Conservation (phyloP, 2,329 filamentous ascomycete genomes). For the Colletotrichum nymphaeae region DNA sequence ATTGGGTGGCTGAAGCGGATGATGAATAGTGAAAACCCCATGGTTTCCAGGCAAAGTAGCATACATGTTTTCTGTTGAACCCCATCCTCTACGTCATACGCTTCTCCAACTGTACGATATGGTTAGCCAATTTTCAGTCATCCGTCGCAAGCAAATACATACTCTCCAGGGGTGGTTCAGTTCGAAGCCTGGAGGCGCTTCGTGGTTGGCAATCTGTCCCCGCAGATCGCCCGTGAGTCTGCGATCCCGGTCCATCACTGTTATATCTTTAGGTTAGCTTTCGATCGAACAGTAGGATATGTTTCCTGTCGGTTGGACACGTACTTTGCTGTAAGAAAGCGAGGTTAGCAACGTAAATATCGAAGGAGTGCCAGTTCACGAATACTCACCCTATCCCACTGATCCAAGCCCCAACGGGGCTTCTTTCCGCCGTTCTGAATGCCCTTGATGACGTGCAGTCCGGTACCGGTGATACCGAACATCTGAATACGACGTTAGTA, state of each 20-base stretch:
- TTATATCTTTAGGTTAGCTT: constrained; percentile 27
- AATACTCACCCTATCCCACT: constrained; percentile 69
- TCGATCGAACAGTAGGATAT: background rate
- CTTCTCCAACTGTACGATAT: constrained; percentile 60
- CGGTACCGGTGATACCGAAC: constrained; percentile 71
- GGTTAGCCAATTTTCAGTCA: constrained; percentile 30
- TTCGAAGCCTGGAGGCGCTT: constrained; percentile 70
- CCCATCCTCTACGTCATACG: constrained; percentile 55
- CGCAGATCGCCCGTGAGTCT: constrained; percentile 69
- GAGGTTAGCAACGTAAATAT: constrained; percentile 42
- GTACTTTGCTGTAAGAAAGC: constrained; percentile 64
- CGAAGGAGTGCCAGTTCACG: background rate
- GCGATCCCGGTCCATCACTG: constrained; percentile 75
- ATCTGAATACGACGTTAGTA: constrained; percentile 59
- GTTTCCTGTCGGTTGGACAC: constrained; percentile 25
- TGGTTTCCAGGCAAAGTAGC: background rate
- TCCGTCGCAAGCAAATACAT: constrained; percentile 42
- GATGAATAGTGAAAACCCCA: background rate
- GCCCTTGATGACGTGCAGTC: constrained; percentile 66
- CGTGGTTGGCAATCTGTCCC: constrained; percentile 66
- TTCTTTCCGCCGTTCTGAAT: constrained; percentile 71
- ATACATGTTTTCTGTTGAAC: constrained; percentile 12
- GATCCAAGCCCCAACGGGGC: constrained; percentile 69
- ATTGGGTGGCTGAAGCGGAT: constrained; percentile 1
- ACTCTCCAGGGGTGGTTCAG: constrained; percentile 74